Base-by-base conservation (phyloP, 192 early-diverging fungal genomes). In the Umbelopsis vinacea region DNA sequence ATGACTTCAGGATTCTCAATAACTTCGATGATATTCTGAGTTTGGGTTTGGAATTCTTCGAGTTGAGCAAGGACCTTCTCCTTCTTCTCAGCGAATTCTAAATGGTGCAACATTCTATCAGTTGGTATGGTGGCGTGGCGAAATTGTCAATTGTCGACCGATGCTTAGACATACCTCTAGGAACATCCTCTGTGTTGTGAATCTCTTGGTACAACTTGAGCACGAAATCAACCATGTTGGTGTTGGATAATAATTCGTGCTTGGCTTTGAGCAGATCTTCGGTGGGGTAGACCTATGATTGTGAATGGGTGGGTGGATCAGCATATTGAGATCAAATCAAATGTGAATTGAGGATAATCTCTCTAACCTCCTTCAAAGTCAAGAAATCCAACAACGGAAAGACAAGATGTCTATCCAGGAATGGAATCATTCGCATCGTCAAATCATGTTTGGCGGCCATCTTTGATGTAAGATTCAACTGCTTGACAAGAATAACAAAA, bases 221-320 rank as follows among this genome's bases (percentile, higher is more conserved):
- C 46, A 95, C 89, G 82, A 92, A 95, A 85, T 97, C 95, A 67
- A 97, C 92, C 96, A 98, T 97, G 87, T 94, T 92, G 63, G 96
- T 96, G 73, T 90, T 85, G 35, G 86, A 85, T 24, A 97, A 86
- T 29, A 98, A 86, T 70, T 96, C 93, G 79, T 92, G 94, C 81
- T 96, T 93, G 70, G 96, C 95, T 80, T 93, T 84, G 63, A 93
- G 74, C 75, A 97, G 78, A 71, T 93, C 91, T 48, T 87, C 81
- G 17, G 87, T 81, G 50, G 88, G 81, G 84, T 97, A 97, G 43
- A 97, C 84, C 88, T 93, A 80, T 54, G 71, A 43, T 43, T 43
- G 40, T 43, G 40, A 43, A 43, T 43, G 23, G n/a, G 48, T 22
- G 19, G n/a, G 38, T 66, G 70, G 21, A 50, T 68, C 5, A 68